These are phyloP conservation scores for Cochlearia excelsa DNA, from an alignment of 345 rosid genomes.

Conservation along the genomic window DNA sequence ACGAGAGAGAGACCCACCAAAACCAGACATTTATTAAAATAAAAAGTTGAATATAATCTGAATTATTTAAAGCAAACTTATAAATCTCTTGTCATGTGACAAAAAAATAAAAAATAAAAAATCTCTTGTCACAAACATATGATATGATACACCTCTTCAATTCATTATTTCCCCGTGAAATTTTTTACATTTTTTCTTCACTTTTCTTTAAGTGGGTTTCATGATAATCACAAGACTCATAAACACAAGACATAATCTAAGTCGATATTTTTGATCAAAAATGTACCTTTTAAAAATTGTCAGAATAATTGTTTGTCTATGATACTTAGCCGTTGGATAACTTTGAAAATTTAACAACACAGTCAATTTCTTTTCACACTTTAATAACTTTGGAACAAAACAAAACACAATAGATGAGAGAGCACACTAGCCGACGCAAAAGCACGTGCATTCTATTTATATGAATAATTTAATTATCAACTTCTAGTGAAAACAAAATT, in stretches of 20 bases:
- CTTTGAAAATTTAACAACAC: no score
- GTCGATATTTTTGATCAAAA: no score
- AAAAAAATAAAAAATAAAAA: conserved; percentile 1
- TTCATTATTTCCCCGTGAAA: conserved; percentile 29
- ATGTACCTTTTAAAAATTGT: no score
- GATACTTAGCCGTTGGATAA: no score
- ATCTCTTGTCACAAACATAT: conserved; percentile 34
- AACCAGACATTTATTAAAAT: conserved; percentile 6
- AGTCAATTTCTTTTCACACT: no score
- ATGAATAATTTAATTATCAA: conserved; percentile 22
- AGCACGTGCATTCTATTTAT: background rate
- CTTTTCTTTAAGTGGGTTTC: conserved; percentile 25
- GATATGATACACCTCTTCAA: conserved; percentile 26
- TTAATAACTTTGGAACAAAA: no score
- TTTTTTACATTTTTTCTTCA: background rate
- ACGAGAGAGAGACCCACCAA: conserved; percentile 36
- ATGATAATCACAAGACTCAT: conserved; percentile 23
- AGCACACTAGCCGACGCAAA: no score
- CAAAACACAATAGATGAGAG: no score
- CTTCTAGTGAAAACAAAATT: conserved; percentile 23
- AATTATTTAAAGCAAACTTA: no score
- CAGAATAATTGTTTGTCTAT: no score
- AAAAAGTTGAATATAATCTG: conserved; percentile 8
- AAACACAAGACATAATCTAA: no score
- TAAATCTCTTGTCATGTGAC: no score